Evolutionary conservation across 148 eudicot genomes (phyloP).

Genomic region (Chenopodium berlandieri): DNA sequence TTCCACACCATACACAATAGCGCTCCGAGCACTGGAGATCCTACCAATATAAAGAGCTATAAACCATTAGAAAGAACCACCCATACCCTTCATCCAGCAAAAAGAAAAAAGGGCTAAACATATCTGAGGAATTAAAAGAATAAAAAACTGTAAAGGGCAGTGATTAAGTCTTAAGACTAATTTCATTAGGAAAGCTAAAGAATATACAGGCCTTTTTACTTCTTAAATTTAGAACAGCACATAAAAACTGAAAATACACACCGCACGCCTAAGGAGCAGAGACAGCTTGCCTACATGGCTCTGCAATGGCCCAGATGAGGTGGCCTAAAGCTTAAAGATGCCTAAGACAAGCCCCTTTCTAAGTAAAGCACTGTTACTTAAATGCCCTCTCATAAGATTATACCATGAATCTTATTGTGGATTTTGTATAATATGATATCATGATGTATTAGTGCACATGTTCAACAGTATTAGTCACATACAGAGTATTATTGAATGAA

Average conservation of each 20-base stretch:
- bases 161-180: background rate
- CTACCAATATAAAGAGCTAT: slow-evolving; percentile 32
- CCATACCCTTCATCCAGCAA: background rate
- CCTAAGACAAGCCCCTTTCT: background rate
- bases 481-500: no score
- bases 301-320: background rate
- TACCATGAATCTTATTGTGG: background rate
- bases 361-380: background rate
- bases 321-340: background rate
- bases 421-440: background rate
- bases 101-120: background rate
- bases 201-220: background rate
- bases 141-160: background rate
- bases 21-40: slow-evolving; percentile 48
- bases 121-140: background rate
- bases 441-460: background rate
- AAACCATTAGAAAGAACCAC: background rate
- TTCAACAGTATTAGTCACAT: no score
- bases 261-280: background rate
- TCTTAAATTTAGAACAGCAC: background rate
- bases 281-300: background rate
- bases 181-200: background rate
- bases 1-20: slow-evolving; percentile 82
- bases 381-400: background rate
- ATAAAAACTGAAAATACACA: background rate